Base-by-base conservation (phyloP, 805 yeast species). In the Ogataea sp. region DNA sequence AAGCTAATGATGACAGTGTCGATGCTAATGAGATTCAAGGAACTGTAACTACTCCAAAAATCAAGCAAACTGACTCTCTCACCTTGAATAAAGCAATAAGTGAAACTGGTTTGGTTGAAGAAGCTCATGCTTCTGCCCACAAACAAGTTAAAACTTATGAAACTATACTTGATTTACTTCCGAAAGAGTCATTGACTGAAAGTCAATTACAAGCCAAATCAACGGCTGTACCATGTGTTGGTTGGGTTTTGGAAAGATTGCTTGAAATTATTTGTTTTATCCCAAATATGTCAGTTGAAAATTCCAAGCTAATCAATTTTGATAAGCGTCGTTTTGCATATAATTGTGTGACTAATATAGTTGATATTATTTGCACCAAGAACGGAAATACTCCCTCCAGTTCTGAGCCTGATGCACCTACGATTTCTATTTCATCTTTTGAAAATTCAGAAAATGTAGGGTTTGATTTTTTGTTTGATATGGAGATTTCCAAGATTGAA, bases 191-290 rank as follows among this genome's bases (percentile, higher is more conserved):
- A 11, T 23, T 23, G 44, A 45, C 11, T 23, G 26, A 23, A 23
- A 7, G 11, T 8, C 7, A 11, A 7, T 8, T 23, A 11, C 7
- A 23, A 23, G 11, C 26, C 26, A 23, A 23, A 23, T 23, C 26
- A 7, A 23, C 69, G 39, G 70, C 79, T 0, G 62, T 85, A 6
- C 93, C 95, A 2, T 89, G 96, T 52, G 75, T 87, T 43, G 97
- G 97, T 10, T 90, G 97, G 97, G 67, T 87, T 37, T 66, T 83
- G 20, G 90, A 83, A 49, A 77, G 94, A 44, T 62, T 90, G 45
- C 55, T 88, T 39, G 95, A 85, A 52, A 75, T 80, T 43, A 77
- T 81, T 1, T 78, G 83, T 45, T 80, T 73, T 52, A 79, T 87
- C 38, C 95, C 96, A 16, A 84, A 83, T 50, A 83, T 78, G 76